Conservation (phyloP, 1,284 basidiomycete species). For the Leccinum angustisporum region DNA sequence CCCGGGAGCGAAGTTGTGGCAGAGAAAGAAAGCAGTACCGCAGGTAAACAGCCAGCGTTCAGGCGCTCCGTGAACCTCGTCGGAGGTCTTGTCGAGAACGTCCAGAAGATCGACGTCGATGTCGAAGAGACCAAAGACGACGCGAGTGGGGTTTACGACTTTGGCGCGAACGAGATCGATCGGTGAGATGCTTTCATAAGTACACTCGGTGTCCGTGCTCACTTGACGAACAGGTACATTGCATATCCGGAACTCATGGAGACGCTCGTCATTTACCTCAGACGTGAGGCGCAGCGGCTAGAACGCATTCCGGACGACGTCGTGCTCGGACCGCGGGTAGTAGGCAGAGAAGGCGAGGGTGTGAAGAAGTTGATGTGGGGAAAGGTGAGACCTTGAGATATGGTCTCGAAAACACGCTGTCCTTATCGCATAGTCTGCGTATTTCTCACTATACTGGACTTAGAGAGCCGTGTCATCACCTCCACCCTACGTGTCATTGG, state of each 20-base stretch:
- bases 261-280: slow-evolving; percentile 72
- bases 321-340: slow-evolving; percentile 45
- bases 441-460: not conserved
- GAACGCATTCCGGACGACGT: slow-evolving; percentile 72
- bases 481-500: not conserved
- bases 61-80: slow-evolving; percentile 66
- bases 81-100: slow-evolving; percentile 58
- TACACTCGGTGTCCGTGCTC: not conserved
- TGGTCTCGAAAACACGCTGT: not conserved
- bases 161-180: slow-evolving; percentile 50
- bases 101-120: slow-evolving; percentile 55
- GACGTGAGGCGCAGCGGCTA: slow-evolving; percentile 75
- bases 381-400: slow-evolving; percentile 20
- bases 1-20: not conserved
- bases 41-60: slow-evolving; percentile 32
- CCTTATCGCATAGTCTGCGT: slow-evolving; percentile 1
- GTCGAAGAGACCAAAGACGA: slow-evolving; percentile 63
- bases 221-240: slow-evolving; percentile 56
- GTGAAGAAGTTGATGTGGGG: slow-evolving; percentile 28
- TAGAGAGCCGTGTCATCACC: not conserved
- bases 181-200: slow-evolving; percentile 19
- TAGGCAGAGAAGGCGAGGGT: slow-evolving; percentile 31
- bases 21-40: not conserved
- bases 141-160: slow-evolving; percentile 71
- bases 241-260: slow-evolving; percentile 79